Evolutionary conservation across 2,329 filamentous ascomycete species (phyloP), one percentile per base, ranked within the genome.

Genomic region (Neonectria hederae): DNA sequence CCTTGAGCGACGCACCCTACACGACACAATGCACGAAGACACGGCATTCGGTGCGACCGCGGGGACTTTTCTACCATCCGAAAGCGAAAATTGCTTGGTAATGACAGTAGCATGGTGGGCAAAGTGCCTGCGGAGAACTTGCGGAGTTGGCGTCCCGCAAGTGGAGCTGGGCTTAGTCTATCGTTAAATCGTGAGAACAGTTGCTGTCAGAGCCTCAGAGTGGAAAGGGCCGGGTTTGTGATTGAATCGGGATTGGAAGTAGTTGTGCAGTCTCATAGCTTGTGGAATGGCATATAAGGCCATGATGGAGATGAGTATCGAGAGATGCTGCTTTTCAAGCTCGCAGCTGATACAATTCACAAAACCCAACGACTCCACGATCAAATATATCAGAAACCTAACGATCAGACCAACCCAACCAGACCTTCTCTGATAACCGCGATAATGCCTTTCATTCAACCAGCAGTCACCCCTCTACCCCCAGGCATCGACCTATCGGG

Each of bases 401-500:
- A 38, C 4, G 7, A 3, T 4, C 3, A 30, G 24, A 43, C 8
- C 14, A 9, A 45, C 13, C 2, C 1, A n/a, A 28, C 1, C 9
- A 14, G 7, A 24, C 11, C n/a, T 10, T 17, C 14, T 17, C 13
- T 13, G 10, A 21, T 2, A 13, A 51, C 11, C 1, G 5, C 26
- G 9, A 48, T 2, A 13, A 66, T 69, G 61, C 56, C 54, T 19
- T 9, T 72, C 2, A 30, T 58, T 9, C 67, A 69, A n/a, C 62
- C 68, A 0, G 32, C 54, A 14, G 57, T 72, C 10, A 40, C 62
- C 1, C 65, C 65, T 7, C 32, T 73, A 2, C 62, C 71, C 1
- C 10, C 63, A 0, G 67, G 63, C 35, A 67, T 71, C 5, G 58
- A 75, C 54, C 63, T 75, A 21, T 32, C 43, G 24, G 72, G 72